Percentiles rank a stretch among this genome's conserved stretches.
These are phyloP conservation scores for Raphidocelis subcapitata DNA, from an alignment of 139 green algal species.

Conservation along the genomic window DNA sequence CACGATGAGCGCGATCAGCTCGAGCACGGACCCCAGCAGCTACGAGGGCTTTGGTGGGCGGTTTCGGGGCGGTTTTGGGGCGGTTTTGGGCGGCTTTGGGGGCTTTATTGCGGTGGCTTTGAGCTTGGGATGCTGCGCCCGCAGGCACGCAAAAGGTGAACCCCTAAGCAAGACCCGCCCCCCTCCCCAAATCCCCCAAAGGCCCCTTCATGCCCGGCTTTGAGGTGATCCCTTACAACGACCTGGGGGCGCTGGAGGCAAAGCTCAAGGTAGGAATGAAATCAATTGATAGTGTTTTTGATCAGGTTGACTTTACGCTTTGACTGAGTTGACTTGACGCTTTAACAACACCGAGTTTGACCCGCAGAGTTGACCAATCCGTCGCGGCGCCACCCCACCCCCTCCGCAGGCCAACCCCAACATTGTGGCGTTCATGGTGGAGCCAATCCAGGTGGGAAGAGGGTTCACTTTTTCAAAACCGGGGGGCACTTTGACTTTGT, in stretches of 20 bases:
- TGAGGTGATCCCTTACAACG: slow-evolving; percentile 94
- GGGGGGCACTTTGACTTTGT: too few relatives aligned
- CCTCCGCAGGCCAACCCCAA: slow-evolving; percentile 56
- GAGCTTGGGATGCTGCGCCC: too few relatives aligned
- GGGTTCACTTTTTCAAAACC: too few relatives aligned
- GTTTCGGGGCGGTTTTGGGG: too few relatives aligned
- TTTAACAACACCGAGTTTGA: neutral
- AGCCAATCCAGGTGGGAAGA: slow-evolving; percentile 88
- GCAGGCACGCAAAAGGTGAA: too few relatives aligned
- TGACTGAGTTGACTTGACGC: neutral
- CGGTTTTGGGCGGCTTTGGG: neutral
- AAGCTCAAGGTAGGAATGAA: slow-evolving; percentile 45
- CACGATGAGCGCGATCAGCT: slow-evolving; percentile 90
- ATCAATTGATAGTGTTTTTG: neutral
- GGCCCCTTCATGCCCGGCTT: slow-evolving; percentile 95
- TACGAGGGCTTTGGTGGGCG: slow-evolving; percentile 57
- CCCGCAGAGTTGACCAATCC: too few relatives aligned
- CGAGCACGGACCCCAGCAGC: slow-evolving; percentile 71
- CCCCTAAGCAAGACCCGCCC: too few relatives aligned
- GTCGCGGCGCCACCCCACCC: too few relatives aligned
- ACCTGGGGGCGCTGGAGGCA: slow-evolving; percentile 77
- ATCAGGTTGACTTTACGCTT: neutral
- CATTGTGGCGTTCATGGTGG: slow-evolving; percentile 97
- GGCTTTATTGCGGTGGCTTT: too few relatives aligned
- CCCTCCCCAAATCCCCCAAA: too few relatives aligned